A percentile compares a stretch with the other conserved stretches of the same genome.
These are phyloP conservation scores for Fusarium falciforme DNA, from an alignment of 2,329 filamentous ascomycete genomes.

Conservation along the genomic window DNA sequence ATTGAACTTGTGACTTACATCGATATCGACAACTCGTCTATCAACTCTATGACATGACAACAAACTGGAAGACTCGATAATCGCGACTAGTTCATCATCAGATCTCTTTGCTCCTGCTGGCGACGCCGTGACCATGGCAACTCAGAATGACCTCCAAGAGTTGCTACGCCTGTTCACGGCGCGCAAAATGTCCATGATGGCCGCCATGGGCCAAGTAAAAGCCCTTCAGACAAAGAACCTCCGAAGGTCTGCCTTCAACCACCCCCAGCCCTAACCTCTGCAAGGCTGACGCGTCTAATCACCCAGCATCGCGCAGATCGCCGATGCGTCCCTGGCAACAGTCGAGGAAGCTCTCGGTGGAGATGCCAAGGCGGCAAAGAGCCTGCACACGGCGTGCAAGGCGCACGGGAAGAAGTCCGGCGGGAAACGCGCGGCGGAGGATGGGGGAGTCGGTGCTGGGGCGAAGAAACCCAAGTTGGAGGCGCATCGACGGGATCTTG, in stretches of 20 bases:
- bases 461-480: constrained; percentile 50
- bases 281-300: constrained; percentile 3
- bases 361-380: constrained; percentile 59
- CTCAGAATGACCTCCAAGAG: constrained; percentile 70
- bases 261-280: accelerated
- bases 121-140: constrained; percentile 57
- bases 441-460: constrained; percentile 13
- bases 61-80: too few relatives aligned
- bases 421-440: constrained; percentile 47
- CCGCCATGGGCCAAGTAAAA: constrained; percentile 69
- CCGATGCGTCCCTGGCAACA: constrained; percentile 57
- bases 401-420: constrained; percentile 57
- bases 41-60: neutral
- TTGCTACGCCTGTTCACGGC: constrained; percentile 69
- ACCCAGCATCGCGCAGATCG: constrained; percentile 65
- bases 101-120: neutral
- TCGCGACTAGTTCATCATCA: neutral
- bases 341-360: constrained; percentile 62
- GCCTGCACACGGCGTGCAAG: constrained; percentile 66
- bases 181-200: constrained; percentile 69
- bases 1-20: constrained; percentile 32
- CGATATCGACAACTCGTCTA: neutral
- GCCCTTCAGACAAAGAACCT: constrained; percentile 66
- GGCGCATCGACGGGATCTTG: constrained; percentile 49
- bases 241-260: constrained; percentile 58